phyloP scores from a whole-genome alignment of 2,329 filamentous ascomycete genomes.

The Fusarium liriodendri region DNA sequence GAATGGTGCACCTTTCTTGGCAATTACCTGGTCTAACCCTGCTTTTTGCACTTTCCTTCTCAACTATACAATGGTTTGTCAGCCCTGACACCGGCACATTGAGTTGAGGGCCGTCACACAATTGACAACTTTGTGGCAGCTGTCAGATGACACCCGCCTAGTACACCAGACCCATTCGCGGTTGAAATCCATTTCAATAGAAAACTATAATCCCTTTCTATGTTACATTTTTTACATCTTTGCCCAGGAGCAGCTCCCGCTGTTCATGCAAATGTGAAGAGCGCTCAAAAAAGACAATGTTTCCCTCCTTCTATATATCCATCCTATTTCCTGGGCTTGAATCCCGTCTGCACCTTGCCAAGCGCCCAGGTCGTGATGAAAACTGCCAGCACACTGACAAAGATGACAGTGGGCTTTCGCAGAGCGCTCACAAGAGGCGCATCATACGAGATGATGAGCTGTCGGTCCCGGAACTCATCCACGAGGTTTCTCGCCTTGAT shows the following conservation, averaged over 20 bases:
- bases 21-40: not conserved
- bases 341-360: conserved; percentile 84
- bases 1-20: not conserved
- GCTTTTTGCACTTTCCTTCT: not conserved
- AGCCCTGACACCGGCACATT: not conserved
- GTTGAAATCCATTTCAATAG: conserved; percentile 14
- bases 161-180: not conserved
- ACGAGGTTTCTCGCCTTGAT: conserved; percentile 88
- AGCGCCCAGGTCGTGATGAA: conserved; percentile 81
- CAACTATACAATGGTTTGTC: not conserved
- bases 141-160: not conserved
- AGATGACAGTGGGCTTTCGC: conserved; percentile 88
- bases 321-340: conserved; percentile 62
- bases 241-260: conserved; percentile 22
- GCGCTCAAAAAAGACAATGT: conserved; percentile 9
- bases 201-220: conserved; percentile 28
- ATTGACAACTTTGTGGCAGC: not conserved
- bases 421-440: conserved; percentile 79
- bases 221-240: conserved; percentile 42
- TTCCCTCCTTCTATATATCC: conserved; percentile 26
- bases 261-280: conserved; percentile 15
- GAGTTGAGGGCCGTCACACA: conserved; percentile 9
- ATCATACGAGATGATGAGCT: conserved; percentile 89
- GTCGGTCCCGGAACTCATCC: conserved; percentile 87
- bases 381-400: conserved; percentile 76